Evolutionary conservation across 176 grass and related monocot genomes (phyloP).

Genomic region (Paspalum notatum): DNA sequence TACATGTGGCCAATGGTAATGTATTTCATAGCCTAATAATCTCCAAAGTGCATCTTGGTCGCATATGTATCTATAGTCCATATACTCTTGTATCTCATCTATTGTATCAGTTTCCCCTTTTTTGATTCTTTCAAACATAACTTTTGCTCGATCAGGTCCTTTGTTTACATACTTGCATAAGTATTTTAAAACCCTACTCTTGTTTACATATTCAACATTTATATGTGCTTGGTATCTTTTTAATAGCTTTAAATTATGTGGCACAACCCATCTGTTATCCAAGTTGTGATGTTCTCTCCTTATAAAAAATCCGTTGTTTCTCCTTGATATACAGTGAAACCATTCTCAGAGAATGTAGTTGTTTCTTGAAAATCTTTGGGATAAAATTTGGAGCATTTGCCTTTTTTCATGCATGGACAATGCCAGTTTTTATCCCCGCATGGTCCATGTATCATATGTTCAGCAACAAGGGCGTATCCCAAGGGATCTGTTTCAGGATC

Average conservation of each 20-base stretch:
- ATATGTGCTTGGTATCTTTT: constrained; percentile 18
- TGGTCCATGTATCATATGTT: too few relatives aligned
- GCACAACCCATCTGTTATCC: not conserved
- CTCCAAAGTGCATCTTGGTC: not conserved
- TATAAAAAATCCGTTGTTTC: not conserved
- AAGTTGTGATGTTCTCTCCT: not conserved
- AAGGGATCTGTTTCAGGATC: too few relatives aligned
- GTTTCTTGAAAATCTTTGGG: too few relatives aligned
- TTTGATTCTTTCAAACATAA: not conserved
- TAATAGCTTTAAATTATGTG: not conserved
- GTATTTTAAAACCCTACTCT: not conserved
- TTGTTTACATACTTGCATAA: not conserved
- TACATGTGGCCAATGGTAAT: not conserved
- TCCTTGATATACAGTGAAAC: not conserved
- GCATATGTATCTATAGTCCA: not conserved
- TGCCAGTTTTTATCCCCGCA: too few relatives aligned
- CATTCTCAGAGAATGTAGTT: not conserved
- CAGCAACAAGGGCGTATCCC: too few relatives aligned
- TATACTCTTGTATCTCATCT: constrained; percentile 3
- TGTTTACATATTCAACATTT: constrained; percentile 1
- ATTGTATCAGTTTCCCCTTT: not conserved
- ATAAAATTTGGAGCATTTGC: too few relatives aligned
- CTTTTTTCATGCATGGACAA: too few relatives aligned
- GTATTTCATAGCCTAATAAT: not conserved
- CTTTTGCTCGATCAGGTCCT: not conserved